Conservation (phyloP, 768 basidiomycete genomes). For the Atractiella rhizophila region DNA sequence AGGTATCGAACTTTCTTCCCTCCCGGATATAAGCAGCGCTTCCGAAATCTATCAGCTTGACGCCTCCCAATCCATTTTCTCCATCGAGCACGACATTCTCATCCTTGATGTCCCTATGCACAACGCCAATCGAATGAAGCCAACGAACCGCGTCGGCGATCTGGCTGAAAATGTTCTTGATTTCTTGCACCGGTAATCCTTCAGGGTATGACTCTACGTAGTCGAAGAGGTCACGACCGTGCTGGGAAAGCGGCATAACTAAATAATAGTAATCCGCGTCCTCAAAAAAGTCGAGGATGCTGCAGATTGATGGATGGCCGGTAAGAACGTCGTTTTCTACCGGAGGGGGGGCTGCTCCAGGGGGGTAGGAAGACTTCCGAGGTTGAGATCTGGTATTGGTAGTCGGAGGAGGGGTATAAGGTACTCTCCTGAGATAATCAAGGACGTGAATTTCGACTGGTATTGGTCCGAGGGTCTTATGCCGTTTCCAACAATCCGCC, state of each 20-base stretch:
- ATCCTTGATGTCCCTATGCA: slow-evolving; percentile 95
- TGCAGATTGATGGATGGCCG: slow-evolving; percentile 87
- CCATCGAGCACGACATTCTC: slow-evolving; percentile 35
- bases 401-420: not conserved
- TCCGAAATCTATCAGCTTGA: slow-evolving; percentile 89
- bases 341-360: not conserved
- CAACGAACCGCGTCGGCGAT: slow-evolving; percentile 66
- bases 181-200: slow-evolving; percentile 46
- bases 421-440: slow-evolving; percentile 11
- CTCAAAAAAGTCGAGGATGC: slow-evolving; percentile 86
- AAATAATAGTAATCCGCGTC: slow-evolving; percentile 90
- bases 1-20: slow-evolving; percentile 25
- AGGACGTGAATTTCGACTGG: slow-evolving; percentile 83
- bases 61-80: slow-evolving; percentile 47
- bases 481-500: slow-evolving; percentile 98
- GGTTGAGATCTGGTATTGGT: not conserved
- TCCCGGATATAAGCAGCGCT: slow-evolving; percentile 32
- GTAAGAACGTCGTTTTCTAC: too few relatives aligned
- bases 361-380: too few relatives aligned
- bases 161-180: slow-evolving; percentile 71
- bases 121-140: slow-evolving; percentile 74
- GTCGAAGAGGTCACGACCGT: slow-evolving; percentile 65
- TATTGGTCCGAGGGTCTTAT: slow-evolving; percentile 78
- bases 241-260: slow-evolving; percentile 36
- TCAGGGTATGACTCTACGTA: slow-evolving; percentile 69